Conservation (phyloP, 768 basidiomycete genomes). For the Pleurotus eryngii region DNA sequence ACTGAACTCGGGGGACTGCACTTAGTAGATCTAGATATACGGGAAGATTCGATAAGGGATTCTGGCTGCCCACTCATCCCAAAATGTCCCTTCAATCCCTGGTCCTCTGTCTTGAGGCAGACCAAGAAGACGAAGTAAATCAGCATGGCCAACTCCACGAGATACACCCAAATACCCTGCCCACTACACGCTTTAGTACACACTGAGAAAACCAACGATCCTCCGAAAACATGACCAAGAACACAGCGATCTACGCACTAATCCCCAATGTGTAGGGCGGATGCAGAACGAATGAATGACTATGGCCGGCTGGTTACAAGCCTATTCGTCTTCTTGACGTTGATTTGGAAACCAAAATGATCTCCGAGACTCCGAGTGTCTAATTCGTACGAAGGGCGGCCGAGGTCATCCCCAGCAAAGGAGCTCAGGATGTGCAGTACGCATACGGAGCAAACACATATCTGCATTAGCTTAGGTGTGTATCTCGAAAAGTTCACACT, state of each 20-base stretch:
- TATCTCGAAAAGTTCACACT: too few species aligned
- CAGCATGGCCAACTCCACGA: background rate
- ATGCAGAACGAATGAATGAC: background rate
- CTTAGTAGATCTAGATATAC: conserved; percentile 22
- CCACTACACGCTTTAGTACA: background rate
- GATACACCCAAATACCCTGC: background rate
- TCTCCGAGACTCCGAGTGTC: background rate
- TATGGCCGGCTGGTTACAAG: background rate
- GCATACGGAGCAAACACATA: too few species aligned
- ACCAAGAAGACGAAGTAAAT: background rate
- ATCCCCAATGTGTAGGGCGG: background rate
- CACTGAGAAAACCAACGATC: background rate
- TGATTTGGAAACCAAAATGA: background rate
- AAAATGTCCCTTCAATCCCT: background rate
- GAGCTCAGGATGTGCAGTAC: too few species aligned
- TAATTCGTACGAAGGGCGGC: too few species aligned
- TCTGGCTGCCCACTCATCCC: conserved; percentile 14
- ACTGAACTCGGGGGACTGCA: too few species aligned
- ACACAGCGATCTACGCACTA: background rate
- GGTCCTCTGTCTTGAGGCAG: background rate
- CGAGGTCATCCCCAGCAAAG: too few species aligned
- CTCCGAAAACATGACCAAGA: background rate
- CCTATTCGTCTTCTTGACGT: background rate
- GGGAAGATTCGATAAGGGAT: conserved; percentile 30
- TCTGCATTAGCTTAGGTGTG: too few species aligned